phyloP scores from a whole-genome alignment of 768 basidiomycete genomes.

The Lanmaoa rubissima region DNA sequence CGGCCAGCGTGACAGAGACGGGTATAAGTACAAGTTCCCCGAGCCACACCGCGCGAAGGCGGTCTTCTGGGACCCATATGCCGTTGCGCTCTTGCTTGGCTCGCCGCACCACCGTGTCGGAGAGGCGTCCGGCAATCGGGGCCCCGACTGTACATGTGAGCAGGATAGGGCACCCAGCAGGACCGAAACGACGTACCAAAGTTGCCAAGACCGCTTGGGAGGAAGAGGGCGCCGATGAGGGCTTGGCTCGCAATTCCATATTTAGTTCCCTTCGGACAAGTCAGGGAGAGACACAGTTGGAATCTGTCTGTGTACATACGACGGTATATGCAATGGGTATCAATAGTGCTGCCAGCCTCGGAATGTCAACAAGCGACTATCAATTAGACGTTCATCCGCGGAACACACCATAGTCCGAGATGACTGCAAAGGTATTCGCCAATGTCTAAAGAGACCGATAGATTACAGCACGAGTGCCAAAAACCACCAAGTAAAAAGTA shows the following conservation, averaged over 20 bases:
- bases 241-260: constrained; percentile 25
- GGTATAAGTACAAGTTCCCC: constrained; percentile 52
- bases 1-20: constrained; percentile 46
- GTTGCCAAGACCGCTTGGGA: constrained; percentile 29
- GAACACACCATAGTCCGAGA: constrained; percentile 37
- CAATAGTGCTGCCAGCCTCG: constrained; percentile 36
- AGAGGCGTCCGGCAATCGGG: constrained; percentile 55
- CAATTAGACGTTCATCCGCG: no score
- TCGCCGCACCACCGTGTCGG: constrained; percentile 49
- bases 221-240: constrained; percentile 24
- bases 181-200: constrained; percentile 12
- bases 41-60: constrained; percentile 50
- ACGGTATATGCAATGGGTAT: constrained; percentile 67
- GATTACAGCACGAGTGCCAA: neutral
- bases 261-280: constrained; percentile 44
- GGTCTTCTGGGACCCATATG: constrained; percentile 66
- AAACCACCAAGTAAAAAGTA: constrained; percentile 4
- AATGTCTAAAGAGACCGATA: constrained; percentile 36
- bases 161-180: neutral
- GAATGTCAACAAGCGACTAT: neutral
- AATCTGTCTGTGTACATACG: constrained; percentile 35
- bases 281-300: neutral
- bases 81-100: constrained; percentile 52
- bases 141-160: constrained; percentile 48
- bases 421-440: constrained; percentile 33